phyloP scores from a whole-genome alignment of 2,329 filamentous ascomycete genomes.

The Botrytis paeoniae region DNA sequence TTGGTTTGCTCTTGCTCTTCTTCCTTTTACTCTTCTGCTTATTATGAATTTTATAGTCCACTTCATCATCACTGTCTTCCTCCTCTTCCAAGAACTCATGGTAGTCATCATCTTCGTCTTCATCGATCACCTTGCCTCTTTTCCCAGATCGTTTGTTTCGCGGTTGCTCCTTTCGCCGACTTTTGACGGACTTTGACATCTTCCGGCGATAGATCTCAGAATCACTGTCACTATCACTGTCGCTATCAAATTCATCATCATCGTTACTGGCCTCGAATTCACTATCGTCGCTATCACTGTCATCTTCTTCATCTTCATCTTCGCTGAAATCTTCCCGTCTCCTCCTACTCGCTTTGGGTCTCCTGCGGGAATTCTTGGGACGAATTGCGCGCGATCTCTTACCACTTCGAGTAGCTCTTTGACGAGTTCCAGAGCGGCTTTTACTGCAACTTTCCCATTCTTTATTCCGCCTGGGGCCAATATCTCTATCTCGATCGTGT shows the following conservation, averaged over 20 bases:
- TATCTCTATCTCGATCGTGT: not conserved
- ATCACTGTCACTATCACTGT: not conserved
- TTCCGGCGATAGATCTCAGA: not conserved
- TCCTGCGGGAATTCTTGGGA: not conserved
- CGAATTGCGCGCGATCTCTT: not conserved
- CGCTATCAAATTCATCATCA: not conserved
- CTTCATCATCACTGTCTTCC: not conserved
- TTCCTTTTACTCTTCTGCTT: not conserved
- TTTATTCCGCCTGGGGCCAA: not conserved
- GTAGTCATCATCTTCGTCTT: not conserved
- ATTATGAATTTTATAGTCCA: not conserved
- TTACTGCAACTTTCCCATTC: not conserved
- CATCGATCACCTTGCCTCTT: not conserved
- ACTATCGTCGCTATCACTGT: conserved; percentile 3
- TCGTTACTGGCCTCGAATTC: not conserved
- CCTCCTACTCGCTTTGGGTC: not conserved
- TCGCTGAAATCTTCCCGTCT: not conserved
- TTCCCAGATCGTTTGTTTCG: not conserved
- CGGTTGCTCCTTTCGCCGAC: not conserved
- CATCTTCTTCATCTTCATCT: not conserved
- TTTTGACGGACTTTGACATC: not conserved
- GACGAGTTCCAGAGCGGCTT: not conserved
- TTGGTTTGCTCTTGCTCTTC: not conserved
- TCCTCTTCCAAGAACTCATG: not conserved
- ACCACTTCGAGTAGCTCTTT: not conserved